Conservation (phyloP, 257 asterid genomes). For the Sherardia arvensis region DNA sequence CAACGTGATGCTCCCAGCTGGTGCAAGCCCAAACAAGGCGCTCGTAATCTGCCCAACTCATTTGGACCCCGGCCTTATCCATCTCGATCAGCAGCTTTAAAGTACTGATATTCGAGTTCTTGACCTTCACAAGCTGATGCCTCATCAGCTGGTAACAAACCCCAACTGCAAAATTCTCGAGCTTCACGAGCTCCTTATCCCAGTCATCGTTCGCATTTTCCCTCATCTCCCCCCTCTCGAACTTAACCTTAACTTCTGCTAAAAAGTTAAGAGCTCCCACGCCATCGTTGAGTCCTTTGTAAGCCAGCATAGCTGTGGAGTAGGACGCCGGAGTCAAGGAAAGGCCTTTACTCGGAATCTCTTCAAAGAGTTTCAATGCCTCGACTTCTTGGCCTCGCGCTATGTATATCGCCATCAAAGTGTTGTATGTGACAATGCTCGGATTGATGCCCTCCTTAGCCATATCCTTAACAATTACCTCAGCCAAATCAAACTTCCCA, state of each 20-base stretch:
- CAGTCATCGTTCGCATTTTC: conserved; percentile 39
- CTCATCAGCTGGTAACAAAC: conserved; percentile 78
- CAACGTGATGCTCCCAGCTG: conserved; percentile 55
- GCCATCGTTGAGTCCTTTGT: conserved; percentile 67
- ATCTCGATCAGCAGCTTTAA: conserved; percentile 57
- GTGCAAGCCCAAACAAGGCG: conserved; percentile 91
- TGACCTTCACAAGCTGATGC: conserved; percentile 53
- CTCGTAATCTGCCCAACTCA: conserved; percentile 45
- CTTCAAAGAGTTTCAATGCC: conserved; percentile 56
- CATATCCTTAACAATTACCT: conserved; percentile 49
- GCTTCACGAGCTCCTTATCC: conserved; percentile 55
- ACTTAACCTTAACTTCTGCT: conserved; percentile 30
- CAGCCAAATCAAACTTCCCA: conserved; percentile 35
- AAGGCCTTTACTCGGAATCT: conserved; percentile 49
- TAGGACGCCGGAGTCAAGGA: conserved; percentile 75
- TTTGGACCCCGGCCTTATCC: conserved; percentile 51
- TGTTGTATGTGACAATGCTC: conserved; percentile 66
- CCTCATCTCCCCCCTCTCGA: conserved; percentile 48
- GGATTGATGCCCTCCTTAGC: conserved; percentile 46
- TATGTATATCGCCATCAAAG: conserved; percentile 63
- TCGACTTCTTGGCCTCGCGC: conserved; percentile 58
- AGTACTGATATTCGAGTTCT: conserved; percentile 37
- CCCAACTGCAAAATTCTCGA: conserved; percentile 53
- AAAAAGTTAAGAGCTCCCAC: conserved; percentile 62
- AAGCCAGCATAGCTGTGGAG: conserved; percentile 63